These are phyloP conservation scores for Sporopachydermia quercuum DNA, from an alignment of 805 yeast genomes.

Conservation along the genomic window DNA sequence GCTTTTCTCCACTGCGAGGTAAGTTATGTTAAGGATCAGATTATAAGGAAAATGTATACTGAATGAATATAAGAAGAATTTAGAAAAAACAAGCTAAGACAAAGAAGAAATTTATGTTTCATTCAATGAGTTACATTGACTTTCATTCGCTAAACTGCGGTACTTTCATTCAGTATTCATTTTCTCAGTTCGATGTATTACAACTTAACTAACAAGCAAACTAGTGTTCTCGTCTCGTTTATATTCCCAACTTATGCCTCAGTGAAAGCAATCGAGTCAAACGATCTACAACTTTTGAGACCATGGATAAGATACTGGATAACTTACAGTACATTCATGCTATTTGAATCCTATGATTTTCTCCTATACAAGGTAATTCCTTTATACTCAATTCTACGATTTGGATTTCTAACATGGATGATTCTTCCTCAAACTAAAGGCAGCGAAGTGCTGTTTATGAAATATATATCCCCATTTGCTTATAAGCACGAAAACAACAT, in stretches of 20 bases:
- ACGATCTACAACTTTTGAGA: conserved; percentile 7
- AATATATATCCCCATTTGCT: not conserved
- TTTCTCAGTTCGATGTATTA: no score
- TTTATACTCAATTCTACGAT: not conserved
- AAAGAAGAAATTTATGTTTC: no score
- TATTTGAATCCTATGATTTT: not conserved
- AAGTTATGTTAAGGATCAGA: no score
- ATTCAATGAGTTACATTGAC: no score
- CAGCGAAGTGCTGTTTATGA: not conserved
- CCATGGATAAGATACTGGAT: conserved; percentile 2
- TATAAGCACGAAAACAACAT: not conserved
- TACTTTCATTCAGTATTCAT: no score
- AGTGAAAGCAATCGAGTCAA: conserved; percentile 22
- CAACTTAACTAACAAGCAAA: no score
- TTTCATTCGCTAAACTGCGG: no score
- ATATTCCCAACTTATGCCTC: conserved; percentile 28
- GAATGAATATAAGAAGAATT: no score
- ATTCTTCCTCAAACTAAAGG: not conserved
- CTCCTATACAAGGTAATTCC: not conserved
- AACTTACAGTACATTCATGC: not conserved
- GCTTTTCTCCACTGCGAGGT: no score
- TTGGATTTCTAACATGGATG: not conserved
- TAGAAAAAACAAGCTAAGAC: no score
- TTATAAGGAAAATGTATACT: no score
- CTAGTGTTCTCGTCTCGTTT: conserved; percentile 17